These are phyloP conservation scores for Claviceps sp. DNA, from an alignment of 2,329 filamentous ascomycete species.

Conservation along the genomic window DNA sequence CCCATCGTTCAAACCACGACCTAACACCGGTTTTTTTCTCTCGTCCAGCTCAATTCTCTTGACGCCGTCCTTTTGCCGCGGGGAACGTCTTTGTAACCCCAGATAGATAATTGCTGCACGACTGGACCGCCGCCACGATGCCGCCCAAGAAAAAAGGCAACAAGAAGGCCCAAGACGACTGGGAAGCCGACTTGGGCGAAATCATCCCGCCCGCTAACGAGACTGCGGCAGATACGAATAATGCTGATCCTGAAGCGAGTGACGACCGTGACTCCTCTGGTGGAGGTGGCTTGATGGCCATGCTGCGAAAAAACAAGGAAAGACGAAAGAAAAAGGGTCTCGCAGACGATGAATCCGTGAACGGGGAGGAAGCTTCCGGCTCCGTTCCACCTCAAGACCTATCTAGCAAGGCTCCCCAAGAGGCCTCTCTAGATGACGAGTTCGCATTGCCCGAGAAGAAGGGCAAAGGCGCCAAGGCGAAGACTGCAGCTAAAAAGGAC, in stretches of 20 bases:
- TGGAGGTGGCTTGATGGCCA: conserved; percentile 65
- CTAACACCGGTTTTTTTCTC: not conserved
- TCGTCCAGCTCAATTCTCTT: not conserved
- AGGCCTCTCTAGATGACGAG: conserved; percentile 74
- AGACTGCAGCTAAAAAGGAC: conserved; percentile 28
- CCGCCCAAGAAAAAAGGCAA: conserved; percentile 86
- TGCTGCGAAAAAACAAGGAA: conserved; percentile 67
- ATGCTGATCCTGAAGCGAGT: conserved; percentile 32
- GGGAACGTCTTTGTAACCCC: not conserved
- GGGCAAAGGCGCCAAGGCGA: conserved; percentile 44
- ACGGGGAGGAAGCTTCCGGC: conserved; percentile 43
- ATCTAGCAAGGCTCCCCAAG: conserved; percentile 57
- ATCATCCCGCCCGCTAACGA: conserved; percentile 45
- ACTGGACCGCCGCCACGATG: conserved; percentile 42
- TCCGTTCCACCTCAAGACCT: conserved; percentile 22
- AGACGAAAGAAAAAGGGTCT: conserved; percentile 85
- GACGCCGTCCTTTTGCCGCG: not conserved
- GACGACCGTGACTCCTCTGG: conserved; percentile 40
- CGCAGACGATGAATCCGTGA: conserved; percentile 53
- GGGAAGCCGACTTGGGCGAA: conserved; percentile 88
- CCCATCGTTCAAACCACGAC: not conserved
- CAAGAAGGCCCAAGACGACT: conserved; percentile 78
- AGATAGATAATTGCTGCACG: not conserved
- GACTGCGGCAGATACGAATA: conserved; percentile 29
- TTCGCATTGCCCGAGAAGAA: conserved; percentile 73